Conservation (phyloP, 192 early-diverging fungal genomes). For the Backusella sp. region DNA sequence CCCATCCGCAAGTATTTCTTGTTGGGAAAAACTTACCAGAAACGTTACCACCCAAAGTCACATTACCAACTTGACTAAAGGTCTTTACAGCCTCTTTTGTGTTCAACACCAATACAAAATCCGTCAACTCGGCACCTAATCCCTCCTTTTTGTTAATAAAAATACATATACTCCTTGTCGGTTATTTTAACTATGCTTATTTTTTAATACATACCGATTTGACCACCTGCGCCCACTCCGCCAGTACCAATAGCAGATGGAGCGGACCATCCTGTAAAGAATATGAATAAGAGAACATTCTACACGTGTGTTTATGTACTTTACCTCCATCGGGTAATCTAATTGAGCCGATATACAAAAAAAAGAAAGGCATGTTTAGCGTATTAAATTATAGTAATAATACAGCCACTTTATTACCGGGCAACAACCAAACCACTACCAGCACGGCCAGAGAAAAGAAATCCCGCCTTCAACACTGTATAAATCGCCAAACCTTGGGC, state of each 20-base stretch:
- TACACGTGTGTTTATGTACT: background rate
- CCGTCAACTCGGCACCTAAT: conserved; percentile 81
- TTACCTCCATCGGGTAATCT: conserved; percentile 19
- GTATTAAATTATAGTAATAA: background rate
- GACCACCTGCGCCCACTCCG: conserved; percentile 80
- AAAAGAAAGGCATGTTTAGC: background rate
- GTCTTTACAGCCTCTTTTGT: conserved; percentile 83
- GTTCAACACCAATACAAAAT: conserved; percentile 89
- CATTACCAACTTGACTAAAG: conserved; percentile 81
- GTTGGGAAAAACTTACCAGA: conserved; percentile 37
- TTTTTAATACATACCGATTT: conserved; percentile 48
- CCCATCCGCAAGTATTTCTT: conserved; percentile 36
- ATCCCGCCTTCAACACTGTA: conserved; percentile 93
- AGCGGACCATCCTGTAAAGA: conserved; percentile 64
- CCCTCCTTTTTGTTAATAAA: background rate
- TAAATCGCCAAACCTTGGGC: conserved; percentile 94
- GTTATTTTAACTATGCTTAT: background rate
- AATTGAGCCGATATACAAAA: background rate
- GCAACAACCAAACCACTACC: conserved; percentile 92
- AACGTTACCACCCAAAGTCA: conserved; percentile 88
- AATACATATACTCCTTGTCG: background rate
- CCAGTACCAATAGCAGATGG: conserved; percentile 78
- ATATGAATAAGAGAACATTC: background rate
- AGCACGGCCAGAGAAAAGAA: conserved; percentile 85
- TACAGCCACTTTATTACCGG: conserved; percentile 32